These are phyloP conservation scores for Aspergillus sp. DNA, from an alignment of 2,329 filamentous ascomycete species.

Conservation along the genomic window DNA sequence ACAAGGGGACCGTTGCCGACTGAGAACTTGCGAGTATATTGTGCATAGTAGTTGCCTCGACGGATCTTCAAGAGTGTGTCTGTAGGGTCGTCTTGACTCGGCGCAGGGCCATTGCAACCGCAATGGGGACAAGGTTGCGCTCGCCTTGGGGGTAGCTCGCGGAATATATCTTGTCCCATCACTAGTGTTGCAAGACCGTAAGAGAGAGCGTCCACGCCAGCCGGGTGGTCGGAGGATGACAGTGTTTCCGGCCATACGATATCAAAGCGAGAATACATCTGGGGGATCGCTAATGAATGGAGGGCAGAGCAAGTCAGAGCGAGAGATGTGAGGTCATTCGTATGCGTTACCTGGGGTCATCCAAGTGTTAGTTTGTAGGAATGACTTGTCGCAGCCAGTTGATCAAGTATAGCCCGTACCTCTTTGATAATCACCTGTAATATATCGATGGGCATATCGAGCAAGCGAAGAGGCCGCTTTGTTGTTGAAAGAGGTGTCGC, in stretches of 20 bases:
- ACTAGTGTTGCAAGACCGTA: constrained; percentile 80
- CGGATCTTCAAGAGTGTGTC: constrained; percentile 36
- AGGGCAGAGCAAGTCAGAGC: constrained; percentile 77
- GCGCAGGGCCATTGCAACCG: constrained; percentile 25
- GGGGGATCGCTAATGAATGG: constrained; percentile 71
- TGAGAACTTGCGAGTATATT: constrained; percentile 78
- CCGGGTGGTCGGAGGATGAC: constrained; percentile 63
- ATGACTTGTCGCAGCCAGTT: not conserved
- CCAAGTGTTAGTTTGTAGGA: not conserved
- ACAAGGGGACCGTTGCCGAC: constrained; percentile 77
- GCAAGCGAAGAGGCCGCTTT: constrained; percentile 62
- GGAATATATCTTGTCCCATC: constrained; percentile 67
- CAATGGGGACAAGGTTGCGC: constrained; percentile 31
- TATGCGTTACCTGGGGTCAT: constrained; percentile 66
- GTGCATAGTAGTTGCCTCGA: constrained; percentile 73
- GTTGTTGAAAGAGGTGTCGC: not conserved
- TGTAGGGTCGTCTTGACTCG: not conserved
- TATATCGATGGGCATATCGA: constrained; percentile 77
- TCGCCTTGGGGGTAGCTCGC: constrained; percentile 46
- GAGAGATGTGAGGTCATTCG: constrained; percentile 77
- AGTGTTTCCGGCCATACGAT: constrained; percentile 82
- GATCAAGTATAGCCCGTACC: constrained; percentile 44
- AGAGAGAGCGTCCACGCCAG: constrained; percentile 77
- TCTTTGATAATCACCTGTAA: constrained; percentile 78
- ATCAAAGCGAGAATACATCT: constrained; percentile 82